Evolutionary conservation across 305 asterid genomes (phyloP).

Genomic region (Fraxinus sp.): DNA sequence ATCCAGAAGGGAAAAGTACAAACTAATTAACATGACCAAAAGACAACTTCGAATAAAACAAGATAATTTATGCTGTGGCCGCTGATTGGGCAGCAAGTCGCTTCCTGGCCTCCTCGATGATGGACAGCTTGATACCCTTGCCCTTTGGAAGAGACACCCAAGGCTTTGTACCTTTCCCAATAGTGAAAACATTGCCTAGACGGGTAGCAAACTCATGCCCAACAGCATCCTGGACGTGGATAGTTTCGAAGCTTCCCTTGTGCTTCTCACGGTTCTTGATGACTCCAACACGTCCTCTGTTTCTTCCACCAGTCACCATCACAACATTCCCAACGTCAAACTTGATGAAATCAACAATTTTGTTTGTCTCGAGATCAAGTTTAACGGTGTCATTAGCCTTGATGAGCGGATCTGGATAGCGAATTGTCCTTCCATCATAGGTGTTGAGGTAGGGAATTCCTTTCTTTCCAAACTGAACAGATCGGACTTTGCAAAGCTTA

Average conservation of each 20-base stretch:
- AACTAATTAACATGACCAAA: background rate
- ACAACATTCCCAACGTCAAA: slow-evolving; percentile 16
- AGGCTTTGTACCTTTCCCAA: background rate
- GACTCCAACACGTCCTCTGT: slow-evolving; percentile 5
- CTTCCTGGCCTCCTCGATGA: background rate
- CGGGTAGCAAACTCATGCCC: background rate
- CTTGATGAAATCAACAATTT: slow-evolving; percentile 9
- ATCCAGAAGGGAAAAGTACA: background rate
- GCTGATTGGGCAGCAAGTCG: background rate
- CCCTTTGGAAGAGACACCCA: background rate
- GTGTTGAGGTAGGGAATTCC: slow-evolving; percentile 32
- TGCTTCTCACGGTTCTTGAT: background rate
- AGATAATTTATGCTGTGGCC: background rate
- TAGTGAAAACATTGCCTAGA: background rate
- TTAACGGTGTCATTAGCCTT: slow-evolving; percentile 1
- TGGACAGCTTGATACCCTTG: background rate
- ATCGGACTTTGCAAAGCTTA: slow-evolving; percentile 29
- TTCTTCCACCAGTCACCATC: slow-evolving; percentile 14
- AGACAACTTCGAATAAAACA: background rate
- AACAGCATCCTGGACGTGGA: background rate
- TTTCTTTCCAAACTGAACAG: slow-evolving; percentile 28
- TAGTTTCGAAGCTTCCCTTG: background rate
- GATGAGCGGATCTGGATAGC: background rate
- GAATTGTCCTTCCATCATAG: slow-evolving; percentile 30
- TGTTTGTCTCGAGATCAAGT: background rate